A percentile compares a stretch with the other conserved stretches of the same genome.
Conservation (phyloP, 805 yeast species). For the Yamadazyma tumulicola region DNA sequence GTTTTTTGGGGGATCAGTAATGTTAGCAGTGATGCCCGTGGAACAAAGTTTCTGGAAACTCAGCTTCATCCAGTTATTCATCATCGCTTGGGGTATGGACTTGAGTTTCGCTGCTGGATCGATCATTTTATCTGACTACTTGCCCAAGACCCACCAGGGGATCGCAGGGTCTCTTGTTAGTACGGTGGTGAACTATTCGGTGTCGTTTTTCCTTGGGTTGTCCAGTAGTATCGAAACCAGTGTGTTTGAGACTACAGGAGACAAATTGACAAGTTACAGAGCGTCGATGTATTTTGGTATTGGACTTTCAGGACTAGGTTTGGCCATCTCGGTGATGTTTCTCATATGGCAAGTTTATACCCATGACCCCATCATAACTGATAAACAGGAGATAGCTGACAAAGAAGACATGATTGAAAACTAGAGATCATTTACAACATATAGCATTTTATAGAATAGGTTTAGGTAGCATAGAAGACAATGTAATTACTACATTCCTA, state of each 20-base stretch:
- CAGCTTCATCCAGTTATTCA: constrained; percentile 51
- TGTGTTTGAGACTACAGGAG: constrained; percentile 9
- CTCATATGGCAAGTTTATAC: constrained; percentile 7
- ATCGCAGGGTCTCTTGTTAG: constrained; percentile 73
- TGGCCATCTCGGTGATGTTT: constrained; percentile 24
- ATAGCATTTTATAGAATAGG: no score
- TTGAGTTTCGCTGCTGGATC: constrained; percentile 74
- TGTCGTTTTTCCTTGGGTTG: constrained; percentile 65
- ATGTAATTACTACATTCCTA: no score
- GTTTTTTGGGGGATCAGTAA: constrained; percentile 51
- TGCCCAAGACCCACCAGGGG: constrained; percentile 68
- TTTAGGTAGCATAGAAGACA: no score
- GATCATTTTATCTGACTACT: constrained; percentile 52
- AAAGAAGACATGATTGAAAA: no score
- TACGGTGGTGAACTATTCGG: constrained; percentile 70
- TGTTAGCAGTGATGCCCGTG: constrained; percentile 55
- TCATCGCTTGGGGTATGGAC: constrained; percentile 74
- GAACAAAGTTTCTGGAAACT: constrained; percentile 58
- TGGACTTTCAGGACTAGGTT: constrained; percentile 56
- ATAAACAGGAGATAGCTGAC: no score
- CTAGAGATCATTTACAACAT: no score
- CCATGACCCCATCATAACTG: no score
- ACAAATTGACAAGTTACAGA: constrained; percentile 45
- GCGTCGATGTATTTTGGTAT: constrained; percentile 58
- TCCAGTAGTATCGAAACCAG: constrained; percentile 61